Base-by-base conservation (phyloP, 228 moss, liverwort and hornwort species). In the Sphagnum magellanicum region DNA sequence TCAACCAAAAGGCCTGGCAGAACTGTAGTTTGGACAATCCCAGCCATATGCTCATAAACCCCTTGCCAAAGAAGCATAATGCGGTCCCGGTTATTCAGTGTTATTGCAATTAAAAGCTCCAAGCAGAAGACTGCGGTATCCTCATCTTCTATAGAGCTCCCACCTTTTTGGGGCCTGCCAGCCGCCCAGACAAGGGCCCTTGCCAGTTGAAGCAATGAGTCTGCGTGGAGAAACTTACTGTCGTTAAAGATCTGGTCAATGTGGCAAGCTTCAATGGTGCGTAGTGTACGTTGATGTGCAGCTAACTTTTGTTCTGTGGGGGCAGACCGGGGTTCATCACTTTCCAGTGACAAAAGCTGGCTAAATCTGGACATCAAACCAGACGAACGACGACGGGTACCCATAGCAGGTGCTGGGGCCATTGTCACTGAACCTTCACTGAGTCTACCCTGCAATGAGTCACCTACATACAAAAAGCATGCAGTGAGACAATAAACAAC, bases 61-160 rank as follows among this genome's bases (percentile, higher is more conserved):
- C 93, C 90, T 81, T 92, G 94, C 98, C 98, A 98, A 59, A 98
- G 92, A 52, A 94, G 81, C 92, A 92, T 94, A n/a, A 98, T 94
- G 17, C 98, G 92, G 79, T 98, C 98, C 55, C 98, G 90, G 60
- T 98, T 98, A 71, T 94, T 94, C 53, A 98, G 82, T 17, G 98
- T 98, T 68, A 98, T 94, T 6, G 98, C 90, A 70, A 98, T 90
- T 59, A 98, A 77, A 14, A 98, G 75, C 81, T 98, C 98, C 63
- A 98, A 81, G 77, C 98, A 94, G 76, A 98, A 98, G 63, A 98
- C 90, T 63, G 94, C 98, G 61, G 98, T 98, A 73, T 98, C 98
- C 75, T 98, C 98, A 70, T 98, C 94, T 74, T 94, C 98, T 64
- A 85, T 84, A 66, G 93, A 94, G 65, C 85, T 92, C 55, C 98